phyloP scores from a whole-genome alignment of 1,139 yeast species.

The Pichia sp. region DNA sequence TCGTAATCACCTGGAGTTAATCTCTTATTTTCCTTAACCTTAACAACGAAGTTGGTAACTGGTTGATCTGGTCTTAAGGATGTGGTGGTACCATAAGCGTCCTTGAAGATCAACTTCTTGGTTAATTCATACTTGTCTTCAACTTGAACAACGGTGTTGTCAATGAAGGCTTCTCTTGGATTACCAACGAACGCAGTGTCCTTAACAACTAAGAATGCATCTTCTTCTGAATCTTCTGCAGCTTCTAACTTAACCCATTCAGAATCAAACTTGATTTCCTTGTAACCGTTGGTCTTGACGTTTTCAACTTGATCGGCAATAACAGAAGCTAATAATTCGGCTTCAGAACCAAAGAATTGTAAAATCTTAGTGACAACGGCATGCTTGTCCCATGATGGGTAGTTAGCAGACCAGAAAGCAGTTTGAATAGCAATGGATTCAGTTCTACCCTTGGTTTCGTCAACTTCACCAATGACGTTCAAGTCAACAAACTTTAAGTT shows the following conservation, averaged over 20 bases:
- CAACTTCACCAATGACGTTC: slow-evolving; percentile 55
- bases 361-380: slow-evolving; percentile 76
- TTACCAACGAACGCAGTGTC: slow-evolving; percentile 64
- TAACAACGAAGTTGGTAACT: slow-evolving; percentile 79
- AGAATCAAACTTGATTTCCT: slow-evolving; percentile 38
- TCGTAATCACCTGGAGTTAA: slow-evolving; percentile 91
- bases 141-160: slow-evolving; percentile 35
- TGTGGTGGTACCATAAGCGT: slow-evolving; percentile 59
- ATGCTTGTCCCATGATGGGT: slow-evolving; percentile 57
- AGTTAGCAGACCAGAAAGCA: slow-evolving; percentile 74
- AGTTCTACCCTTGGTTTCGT: slow-evolving; percentile 76
- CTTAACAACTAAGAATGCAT: slow-evolving; percentile 31
- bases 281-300: slow-evolving; percentile 50
- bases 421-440: slow-evolving; percentile 73
- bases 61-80: slow-evolving; percentile 89
- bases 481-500: slow-evolving; percentile 56
- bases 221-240: slow-evolving; percentile 28
- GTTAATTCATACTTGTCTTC: slow-evolving; percentile 56
- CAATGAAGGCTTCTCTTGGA: slow-evolving; percentile 49
- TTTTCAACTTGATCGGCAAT: slow-evolving; percentile 64
- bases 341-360: slow-evolving; percentile 78
- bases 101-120: slow-evolving; percentile 74
- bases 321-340: slow-evolving; percentile 82
- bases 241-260: slow-evolving; percentile 41
- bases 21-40: slow-evolving; percentile 88